Evolutionary conservation across 1,284 basidiomycete genomes (phyloP), one percentile per base, ranked within the genome.

Genomic region (Fereydounia khargensis): DNA sequence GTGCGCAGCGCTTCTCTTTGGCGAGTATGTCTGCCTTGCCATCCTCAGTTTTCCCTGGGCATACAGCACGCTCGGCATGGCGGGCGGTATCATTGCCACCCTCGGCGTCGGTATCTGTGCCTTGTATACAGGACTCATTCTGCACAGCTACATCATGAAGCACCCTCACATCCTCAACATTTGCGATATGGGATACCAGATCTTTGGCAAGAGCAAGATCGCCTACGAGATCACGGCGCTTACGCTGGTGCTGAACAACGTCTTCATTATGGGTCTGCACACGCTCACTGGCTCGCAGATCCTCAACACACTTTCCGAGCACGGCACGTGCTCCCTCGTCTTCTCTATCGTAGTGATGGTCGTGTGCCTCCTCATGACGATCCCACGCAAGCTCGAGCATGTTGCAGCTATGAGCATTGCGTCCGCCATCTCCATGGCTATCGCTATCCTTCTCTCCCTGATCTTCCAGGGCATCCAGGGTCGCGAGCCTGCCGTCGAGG

Each of bases 181-280:
- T 21, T 84, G 82, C 67, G 84, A 86, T 57, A 82, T 85, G 23
- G 84, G 83, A 3, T 78, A 79, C 22, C 77, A 80, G 28, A 78
- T 85, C 31, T 82, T 80, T 51, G 80, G 81, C 22, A 79, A 78
- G 30, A 78, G 78, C 3, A 59, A 79, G 38, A 51, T 78, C 28
- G 82, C 79, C 6, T 83, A 82, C 71, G 79, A 81, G 39, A 66
- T 80, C 19, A 64, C 66, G 2, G 66, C 59, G 2, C 23, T 63
- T 20, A 57, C 59, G 1, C 62, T 73, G 3, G 35, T 65, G 13
- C 55, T 69, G 47, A 73, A 73, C 67, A 71, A 71, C 25, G 55
- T 69, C 34, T 56, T 69, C 32, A 47, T 68, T 30, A 54, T 52
- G 58, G 66, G 68, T 14, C 36, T 71, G 11, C 68, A 71, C 32